Evolutionary conservation across 257 asterid genomes (phyloP), one percentile per base, ranked within the genome.

Genomic region (Solanum habrochaites): DNA sequence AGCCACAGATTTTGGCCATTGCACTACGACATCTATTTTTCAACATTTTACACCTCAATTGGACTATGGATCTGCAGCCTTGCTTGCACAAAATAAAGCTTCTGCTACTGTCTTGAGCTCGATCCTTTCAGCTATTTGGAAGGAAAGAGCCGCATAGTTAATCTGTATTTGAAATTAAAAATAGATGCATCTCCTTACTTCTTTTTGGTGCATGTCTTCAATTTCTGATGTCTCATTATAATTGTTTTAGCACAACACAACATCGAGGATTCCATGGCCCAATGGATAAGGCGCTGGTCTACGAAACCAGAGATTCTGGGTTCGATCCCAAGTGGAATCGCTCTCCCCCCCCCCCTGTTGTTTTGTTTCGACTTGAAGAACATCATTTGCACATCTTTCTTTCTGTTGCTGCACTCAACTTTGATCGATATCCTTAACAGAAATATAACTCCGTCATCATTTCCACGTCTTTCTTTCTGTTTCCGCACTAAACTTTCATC

Each of bases 211-310:
- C 9, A 29, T 25, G 21, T n/a, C 2, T 1, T 62, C 70, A n/a
- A n/a, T n/a, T 60, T 9, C 29, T 60, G 69, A 60, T 35, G 7
- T 35, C 7, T 37, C 7, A 37, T 37, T 37, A 37, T 37, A 5
- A 37, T 0, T 37, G 39, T 37, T 37, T 37, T 37, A 37, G 39
- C 39, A 37, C 39, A 37, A 37, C 1, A 6, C 39, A 37, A 37
- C 39, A 6, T 37, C 1, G 7, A 56, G 2, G 64, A 56, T 56
- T 56, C 64, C 82, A 40, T 92, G 94, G 93, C 93, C 99, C 96
- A 95, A 95, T 95, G 98, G 98, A 95, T 95, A 94, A 94, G 98
- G 99, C 95, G 99, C 96, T 95, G 99, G 97, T 95, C 98, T 95
- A 95, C 98, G 96, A 42, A 42, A 95, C 97, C 96, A 95, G 98